Evolutionary conservation across 208 protist genomes (phyloP).

Genomic region (Trypanosoma cruzi): DNA sequence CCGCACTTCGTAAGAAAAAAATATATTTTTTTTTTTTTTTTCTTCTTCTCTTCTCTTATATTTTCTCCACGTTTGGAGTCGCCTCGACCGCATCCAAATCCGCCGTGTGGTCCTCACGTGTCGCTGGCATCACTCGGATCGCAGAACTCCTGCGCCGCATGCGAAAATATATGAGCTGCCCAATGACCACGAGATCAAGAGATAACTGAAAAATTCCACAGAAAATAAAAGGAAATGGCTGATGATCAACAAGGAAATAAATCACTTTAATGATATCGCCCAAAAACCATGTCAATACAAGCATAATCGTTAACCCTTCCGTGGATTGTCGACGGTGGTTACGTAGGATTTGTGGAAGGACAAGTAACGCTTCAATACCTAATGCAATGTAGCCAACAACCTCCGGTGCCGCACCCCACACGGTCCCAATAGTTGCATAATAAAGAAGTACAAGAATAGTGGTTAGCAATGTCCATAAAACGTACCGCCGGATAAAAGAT

Average conservation of each 20-base stretch:
- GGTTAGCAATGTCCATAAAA: conserved; percentile 8
- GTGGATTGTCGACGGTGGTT: conserved; percentile 69
- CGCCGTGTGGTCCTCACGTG: not conserved
- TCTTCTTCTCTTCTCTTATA: too few relatives aligned
- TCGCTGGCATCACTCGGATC: not conserved
- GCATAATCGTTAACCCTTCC: conserved; percentile 54
- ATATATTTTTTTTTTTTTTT: too few relatives aligned
- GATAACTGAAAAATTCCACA: conserved; percentile 67
- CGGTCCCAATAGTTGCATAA: conserved; percentile 21
- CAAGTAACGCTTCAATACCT: conserved; percentile 61
- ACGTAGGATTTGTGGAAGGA: conserved; percentile 77
- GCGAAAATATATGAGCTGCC: conserved; percentile 54
- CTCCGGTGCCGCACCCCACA: conserved; percentile 8
- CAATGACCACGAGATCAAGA: conserved; percentile 66
- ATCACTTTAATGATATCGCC: conserved; percentile 76
- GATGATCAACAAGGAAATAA: conserved; percentile 60
- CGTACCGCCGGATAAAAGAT: conserved; percentile 33
- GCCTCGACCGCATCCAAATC: too few relatives aligned
- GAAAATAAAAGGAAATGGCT: conserved; percentile 72
- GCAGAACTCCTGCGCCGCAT: not conserved
- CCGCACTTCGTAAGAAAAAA: too few relatives aligned
- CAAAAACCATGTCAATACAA: conserved; percentile 69
- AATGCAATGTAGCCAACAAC: conserved; percentile 74
- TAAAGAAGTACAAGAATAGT: conserved; percentile 38
- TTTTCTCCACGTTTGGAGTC: too few relatives aligned